Conservation (phyloP, 305 asterid genomes). For the Ajuga reptans region DNA sequence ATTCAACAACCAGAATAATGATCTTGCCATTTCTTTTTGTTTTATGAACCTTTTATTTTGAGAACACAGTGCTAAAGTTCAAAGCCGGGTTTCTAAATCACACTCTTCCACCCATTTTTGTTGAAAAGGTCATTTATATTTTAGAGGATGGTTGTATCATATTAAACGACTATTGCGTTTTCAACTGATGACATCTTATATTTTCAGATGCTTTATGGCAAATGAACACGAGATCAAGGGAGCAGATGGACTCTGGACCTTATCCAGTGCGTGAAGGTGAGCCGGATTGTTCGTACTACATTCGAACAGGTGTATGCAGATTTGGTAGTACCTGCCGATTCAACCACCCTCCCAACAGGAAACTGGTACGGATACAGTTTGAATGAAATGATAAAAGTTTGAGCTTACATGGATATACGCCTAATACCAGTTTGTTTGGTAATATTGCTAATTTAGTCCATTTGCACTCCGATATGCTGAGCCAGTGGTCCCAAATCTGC, state of each 20-base stretch:
- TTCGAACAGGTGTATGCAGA: constrained; percentile 93
- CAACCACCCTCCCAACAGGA: constrained; percentile 87
- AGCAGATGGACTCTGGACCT: constrained; percentile 62
- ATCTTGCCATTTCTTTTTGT: not conserved
- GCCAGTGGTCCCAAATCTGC: not conserved
- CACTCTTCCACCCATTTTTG: not conserved
- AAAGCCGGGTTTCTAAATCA: not conserved
- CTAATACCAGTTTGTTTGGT: constrained; percentile 6
- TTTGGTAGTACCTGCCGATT: constrained; percentile 90
- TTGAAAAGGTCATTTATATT: not conserved
- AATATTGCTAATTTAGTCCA: not conserved
- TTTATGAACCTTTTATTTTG: not conserved
- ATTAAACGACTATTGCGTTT: constrained; percentile 11
- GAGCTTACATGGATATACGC: not conserved
- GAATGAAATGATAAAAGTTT: not conserved
- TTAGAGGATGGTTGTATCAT: not conserved
- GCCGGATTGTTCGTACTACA: constrained; percentile 91
- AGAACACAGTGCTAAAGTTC: not conserved
- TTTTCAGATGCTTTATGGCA: constrained; percentile 74
- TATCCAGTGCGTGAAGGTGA: constrained; percentile 92
- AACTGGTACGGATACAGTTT: constrained; percentile 50
- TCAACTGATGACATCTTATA: constrained; percentile 15
- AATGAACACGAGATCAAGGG: constrained; percentile 66
- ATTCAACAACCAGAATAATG: not conserved
- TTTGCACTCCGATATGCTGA: constrained; percentile 7